Base-by-base conservation (phyloP, 352 stramenopile species). In the Pythium vanterpoolii region DNA sequence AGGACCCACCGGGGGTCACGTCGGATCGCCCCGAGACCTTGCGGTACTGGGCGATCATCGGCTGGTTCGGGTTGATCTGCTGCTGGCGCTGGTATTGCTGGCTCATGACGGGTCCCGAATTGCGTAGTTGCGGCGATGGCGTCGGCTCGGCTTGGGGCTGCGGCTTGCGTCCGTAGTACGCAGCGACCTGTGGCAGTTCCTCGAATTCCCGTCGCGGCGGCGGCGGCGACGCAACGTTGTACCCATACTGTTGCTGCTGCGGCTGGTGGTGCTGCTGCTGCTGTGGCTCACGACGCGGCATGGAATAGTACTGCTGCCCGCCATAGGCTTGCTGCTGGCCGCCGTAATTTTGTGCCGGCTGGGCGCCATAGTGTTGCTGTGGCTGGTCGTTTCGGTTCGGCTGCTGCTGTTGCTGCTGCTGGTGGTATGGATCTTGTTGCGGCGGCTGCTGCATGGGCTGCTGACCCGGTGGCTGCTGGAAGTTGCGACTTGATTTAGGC, bases 181-280 rank as follows among this genome's bases (percentile, higher is more conserved):
- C 56, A 3, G 44, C 56, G n/a, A 59, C 59, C 49, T 64, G 43
- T 13, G 60, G 59, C 10, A 58, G 45, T 57, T 66, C 49, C 40
- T 69, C 33, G 6, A 45, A 46, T 38, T 63, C 50, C 5, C 45
- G 56, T 3, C 34, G 58, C 34, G 47, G 34, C 38, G 53, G 33
- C 9, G 53, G n/a, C 13, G 34, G 13, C 9, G 40, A 19, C 3
- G 18, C 38, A 30, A 30, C 42, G 23, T 39, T 54, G 36, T 60
- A 60, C 16, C 42, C 40, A 30, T 77, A 68, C 23, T 56, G 47
- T 19, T 42, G 42, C 55, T 64, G 50, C 53, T 63, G 47, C 19
- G 56, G 59, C 54, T 62, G 45, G 7, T 51, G 50, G 9, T 70
- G 72, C 2, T 73, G 62, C 30, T 66, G 51, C 0, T 67, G 59